Evolutionary conservation across 2,329 filamentous ascomycete genomes (phyloP).

Genomic region (Pseudocercospora fijiensis): DNA sequence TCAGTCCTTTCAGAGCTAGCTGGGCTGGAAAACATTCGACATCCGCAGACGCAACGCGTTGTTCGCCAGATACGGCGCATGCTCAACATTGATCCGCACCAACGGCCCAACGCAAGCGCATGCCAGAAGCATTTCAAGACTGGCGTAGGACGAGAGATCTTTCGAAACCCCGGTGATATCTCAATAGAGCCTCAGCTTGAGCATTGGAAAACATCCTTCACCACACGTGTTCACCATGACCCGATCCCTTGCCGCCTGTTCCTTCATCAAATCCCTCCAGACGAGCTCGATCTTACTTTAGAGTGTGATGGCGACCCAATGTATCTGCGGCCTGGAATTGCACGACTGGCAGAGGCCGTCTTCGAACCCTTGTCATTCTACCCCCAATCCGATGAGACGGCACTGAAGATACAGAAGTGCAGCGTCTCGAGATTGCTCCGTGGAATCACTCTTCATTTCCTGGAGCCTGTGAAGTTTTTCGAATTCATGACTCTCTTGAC

Average conservation of each 20-base stretch:
- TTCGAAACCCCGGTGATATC: slow-evolving; percentile 7
- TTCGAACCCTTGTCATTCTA: slow-evolving; percentile 5
- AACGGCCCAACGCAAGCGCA: background rate
- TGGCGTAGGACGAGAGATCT: slow-evolving; percentile 11
- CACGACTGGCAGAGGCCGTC: background rate
- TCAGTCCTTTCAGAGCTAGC: slow-evolving; percentile 1
- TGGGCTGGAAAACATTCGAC: background rate
- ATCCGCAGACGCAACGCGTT: slow-evolving; percentile 11
- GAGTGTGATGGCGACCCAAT: slow-evolving; percentile 13
- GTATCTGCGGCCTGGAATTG: slow-evolving; percentile 7
- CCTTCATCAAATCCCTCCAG: slow-evolving; percentile 3
- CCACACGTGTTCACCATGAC: slow-evolving; percentile 1
- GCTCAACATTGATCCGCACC: slow-evolving; percentile 1
- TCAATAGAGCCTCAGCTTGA: slow-evolving; percentile 7
- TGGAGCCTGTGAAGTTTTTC: slow-evolving; percentile 2
- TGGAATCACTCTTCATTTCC: slow-evolving; percentile 12
- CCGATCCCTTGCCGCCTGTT: slow-evolving; percentile 8
- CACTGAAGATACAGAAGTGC: background rate
- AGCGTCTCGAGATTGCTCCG: slow-evolving; percentile 7
- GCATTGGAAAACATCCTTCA: slow-evolving; percentile 12
- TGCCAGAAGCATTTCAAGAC: slow-evolving; percentile 12
- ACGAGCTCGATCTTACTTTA: slow-evolving; percentile 10
- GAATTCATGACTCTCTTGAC: slow-evolving; percentile 10
- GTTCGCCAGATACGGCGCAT: slow-evolving; percentile 4
- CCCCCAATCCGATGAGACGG: background rate